Percentiles rank a stretch among this genome's conserved stretches.
phyloP scores from a whole-genome alignment of 805 yeast genomes.

The Hemisphaericaspora nanyangensis region DNA sequence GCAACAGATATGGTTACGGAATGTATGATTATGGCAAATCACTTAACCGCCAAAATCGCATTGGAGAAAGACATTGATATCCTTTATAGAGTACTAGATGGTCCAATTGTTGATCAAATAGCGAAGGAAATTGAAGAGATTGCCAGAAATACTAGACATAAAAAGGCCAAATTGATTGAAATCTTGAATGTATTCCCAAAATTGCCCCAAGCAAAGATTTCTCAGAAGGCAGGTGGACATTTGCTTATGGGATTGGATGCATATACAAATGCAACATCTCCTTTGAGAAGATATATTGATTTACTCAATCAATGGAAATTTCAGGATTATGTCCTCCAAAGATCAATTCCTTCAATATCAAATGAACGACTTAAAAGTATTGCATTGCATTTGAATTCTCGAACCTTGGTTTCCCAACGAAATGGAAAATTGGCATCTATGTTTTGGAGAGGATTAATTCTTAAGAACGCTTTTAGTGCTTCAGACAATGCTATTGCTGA shows the following conservation, averaged over 20 bases:
- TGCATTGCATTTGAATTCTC: slow-evolving; percentile 5
- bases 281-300: slow-evolving; percentile 81
- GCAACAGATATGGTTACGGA: slow-evolving; percentile 65
- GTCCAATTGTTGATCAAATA: slow-evolving; percentile 22
- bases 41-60: slow-evolving; percentile 51
- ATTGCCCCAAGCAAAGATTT: background rate
- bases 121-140: slow-evolving; percentile 20
- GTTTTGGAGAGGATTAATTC: too few relatives aligned
- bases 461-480: too few relatives aligned
- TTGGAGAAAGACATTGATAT: slow-evolving; percentile 44
- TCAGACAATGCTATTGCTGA: too few relatives aligned
- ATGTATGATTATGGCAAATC: slow-evolving; percentile 77
- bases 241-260: slow-evolving; percentile 49
- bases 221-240: background rate
- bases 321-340: slow-evolving; percentile 14
- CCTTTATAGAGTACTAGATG: slow-evolving; percentile 41
- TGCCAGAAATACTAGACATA: slow-evolving; percentile 17
- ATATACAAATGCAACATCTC: slow-evolving; percentile 83
- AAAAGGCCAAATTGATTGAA: background rate
- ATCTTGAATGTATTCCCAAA: background rate
- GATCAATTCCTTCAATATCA: background rate
- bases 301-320: slow-evolving; percentile 77
- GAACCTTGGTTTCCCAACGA: slow-evolving; percentile 19
- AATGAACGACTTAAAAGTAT: slow-evolving; percentile 3
- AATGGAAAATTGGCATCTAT: slow-evolving; percentile 16